Percentiles rank a stretch among this genome's conserved stretches.
phyloP scores from a whole-genome alignment of 495 filamentous ascomycete genomes.

The Aspergillus asperescens region DNA sequence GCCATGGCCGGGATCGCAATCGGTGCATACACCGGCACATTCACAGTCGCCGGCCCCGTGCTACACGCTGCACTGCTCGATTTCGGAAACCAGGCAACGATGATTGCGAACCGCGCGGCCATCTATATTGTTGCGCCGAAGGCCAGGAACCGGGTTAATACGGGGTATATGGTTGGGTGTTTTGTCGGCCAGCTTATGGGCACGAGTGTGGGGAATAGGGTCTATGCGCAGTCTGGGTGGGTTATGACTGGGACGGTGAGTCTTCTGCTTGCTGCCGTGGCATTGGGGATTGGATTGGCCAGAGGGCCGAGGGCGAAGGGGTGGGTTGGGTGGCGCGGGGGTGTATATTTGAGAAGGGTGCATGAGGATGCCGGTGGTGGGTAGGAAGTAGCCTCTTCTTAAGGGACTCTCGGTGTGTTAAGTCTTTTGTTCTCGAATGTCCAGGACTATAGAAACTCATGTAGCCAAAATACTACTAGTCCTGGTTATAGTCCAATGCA shows the following conservation, averaged over 20 bases:
- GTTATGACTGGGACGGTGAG: constrained; percentile 60
- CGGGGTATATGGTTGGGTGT: constrained; percentile 70
- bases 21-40: constrained; percentile 62
- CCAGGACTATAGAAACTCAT: too few relatives aligned
- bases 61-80: constrained; percentile 70
- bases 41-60: constrained; percentile 67
- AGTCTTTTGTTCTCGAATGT: too few relatives aligned
- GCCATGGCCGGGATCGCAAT: constrained; percentile 58
- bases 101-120: constrained; percentile 67
- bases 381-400: too few relatives aligned
- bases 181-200: constrained; percentile 76
- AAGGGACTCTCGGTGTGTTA: too few relatives aligned
- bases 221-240: constrained; percentile 70
- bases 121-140: constrained; percentile 70
- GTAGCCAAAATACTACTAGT: too few relatives aligned
- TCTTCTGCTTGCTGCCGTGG: constrained; percentile 58
- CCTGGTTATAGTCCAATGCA: too few relatives aligned
- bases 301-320: constrained; percentile 64
- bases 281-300: constrained; percentile 50
- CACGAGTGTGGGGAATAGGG: constrained; percentile 63
- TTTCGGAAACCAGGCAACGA: constrained; percentile 65
- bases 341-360: constrained; percentile 18
- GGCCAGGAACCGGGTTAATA: constrained; percentile 73
- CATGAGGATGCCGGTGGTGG: not conserved
- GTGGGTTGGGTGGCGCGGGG: constrained; percentile 74